Conservation (phyloP, 192 early-diverging fungal species). For the Coemansia nantahalensis region DNA sequence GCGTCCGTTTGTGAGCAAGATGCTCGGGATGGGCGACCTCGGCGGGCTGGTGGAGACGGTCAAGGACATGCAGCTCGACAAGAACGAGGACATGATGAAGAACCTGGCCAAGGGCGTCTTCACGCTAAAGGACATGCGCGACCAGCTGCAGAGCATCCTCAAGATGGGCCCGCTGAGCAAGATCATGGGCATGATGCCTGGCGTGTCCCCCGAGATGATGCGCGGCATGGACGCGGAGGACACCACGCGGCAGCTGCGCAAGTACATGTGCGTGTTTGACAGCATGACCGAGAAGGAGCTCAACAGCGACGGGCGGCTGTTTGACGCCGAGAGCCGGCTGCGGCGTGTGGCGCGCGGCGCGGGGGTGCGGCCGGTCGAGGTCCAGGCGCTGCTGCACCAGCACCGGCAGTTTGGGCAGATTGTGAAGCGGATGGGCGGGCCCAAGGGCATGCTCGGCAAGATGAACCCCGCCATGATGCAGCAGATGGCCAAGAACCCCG, state of each 20-base stretch:
- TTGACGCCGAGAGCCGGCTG: constrained; percentile 71
- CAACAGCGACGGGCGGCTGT: constrained; percentile 83
- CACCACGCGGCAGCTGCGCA: constrained; percentile 59
- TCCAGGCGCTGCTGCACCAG: constrained; percentile 79
- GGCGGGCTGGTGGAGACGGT: constrained; percentile 84
- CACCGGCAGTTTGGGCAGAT: constrained; percentile 78
- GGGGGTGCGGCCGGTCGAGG: constrained; percentile 76
- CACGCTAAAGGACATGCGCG: constrained; percentile 91
- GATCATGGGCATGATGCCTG: constrained; percentile 85
- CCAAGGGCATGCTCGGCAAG: constrained; percentile 74
- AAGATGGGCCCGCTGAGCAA: constrained; percentile 93
- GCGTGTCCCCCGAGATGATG: constrained; percentile 62
- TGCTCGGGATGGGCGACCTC: constrained; percentile 95
- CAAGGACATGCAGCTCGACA: constrained; percentile 81
- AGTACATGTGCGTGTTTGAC: constrained; percentile 92
- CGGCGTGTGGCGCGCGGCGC: constrained; percentile 80
- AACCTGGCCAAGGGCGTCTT: constrained; percentile 85
- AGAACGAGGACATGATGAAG: constrained; percentile 86
- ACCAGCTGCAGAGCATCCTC: constrained; percentile 85
- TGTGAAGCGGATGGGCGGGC: constrained; percentile 92
- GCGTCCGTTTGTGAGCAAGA: constrained; percentile 87
- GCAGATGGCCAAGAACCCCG: constrained; percentile 64
- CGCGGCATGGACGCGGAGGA: constrained; percentile 60
- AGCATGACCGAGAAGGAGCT: constrained; percentile 92
- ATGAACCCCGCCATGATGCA: constrained; percentile 59